Base-by-base conservation (phyloP, 2,329 filamentous ascomycete genomes). In the Purpureocillium lavendulum region DNA sequence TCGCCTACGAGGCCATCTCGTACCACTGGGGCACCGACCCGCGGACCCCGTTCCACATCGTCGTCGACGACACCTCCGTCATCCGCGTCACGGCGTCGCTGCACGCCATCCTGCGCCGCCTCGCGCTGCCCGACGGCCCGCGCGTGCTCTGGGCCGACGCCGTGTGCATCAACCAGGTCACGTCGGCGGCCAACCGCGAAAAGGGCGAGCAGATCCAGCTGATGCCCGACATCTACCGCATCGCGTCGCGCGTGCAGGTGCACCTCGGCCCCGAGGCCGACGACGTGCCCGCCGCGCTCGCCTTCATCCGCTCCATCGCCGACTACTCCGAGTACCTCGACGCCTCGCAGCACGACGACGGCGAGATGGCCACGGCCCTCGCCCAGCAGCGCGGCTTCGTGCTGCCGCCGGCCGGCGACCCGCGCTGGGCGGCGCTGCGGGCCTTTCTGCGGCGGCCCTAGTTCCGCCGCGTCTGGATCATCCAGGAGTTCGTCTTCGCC, bases 111-210 rank as follows among this genome's bases (percentile, higher is more conserved):
- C 40, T 44, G 13, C 34, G 36, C 14, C 33, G 31, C 17, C 24
- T 44, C 13, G 42, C 30, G 10, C 35, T 34, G 16, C 16, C 40
- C 2, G 42, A 42, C 29, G 15, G 21, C 24, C 21, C 31, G 21
- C 39, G 40, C n/a, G 14, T 40, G 11, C 33, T 47, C n/a, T 47
- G 45, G 45, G 42, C 37, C 33, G 45, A 47, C 11, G 45, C 45
- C n/a, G 40, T 45, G 26, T 45, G 45, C 45, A 47, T 45, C 36
- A 44, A 46, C 33, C 45, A 46, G 17, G 39, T 41, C 13, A 31
- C 36, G n/a, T 34, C 28, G 15, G 32, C 21, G 15, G 32, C 32
- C 24, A 44, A 44, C 26, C 17, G 24, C n/a, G 42, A 44, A 35
- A 44, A 44, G 36, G 36, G 39, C n/a, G 40, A 40, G 24, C 36